phyloP scores from a whole-genome alignment of 352 stramenopile genomes.

The Pythium pyrilobum region DNA sequence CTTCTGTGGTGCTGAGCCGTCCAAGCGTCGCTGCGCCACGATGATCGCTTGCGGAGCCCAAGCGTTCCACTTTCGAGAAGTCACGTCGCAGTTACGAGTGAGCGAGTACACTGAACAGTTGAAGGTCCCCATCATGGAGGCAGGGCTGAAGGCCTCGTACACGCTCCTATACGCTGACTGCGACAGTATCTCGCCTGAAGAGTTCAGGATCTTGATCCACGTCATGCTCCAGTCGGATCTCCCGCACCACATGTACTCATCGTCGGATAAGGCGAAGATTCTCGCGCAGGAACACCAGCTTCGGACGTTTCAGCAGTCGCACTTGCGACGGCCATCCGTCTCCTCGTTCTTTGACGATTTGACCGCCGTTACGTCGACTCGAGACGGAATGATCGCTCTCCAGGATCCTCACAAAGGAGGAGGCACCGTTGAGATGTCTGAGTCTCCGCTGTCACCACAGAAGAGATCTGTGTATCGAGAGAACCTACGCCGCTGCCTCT shows the following conservation, averaged over 20 bases:
- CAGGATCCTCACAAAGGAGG: background rate
- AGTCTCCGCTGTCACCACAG: background rate
- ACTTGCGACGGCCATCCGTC: conserved; percentile 9
- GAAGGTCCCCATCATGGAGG: conserved; percentile 41
- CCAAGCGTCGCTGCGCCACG: conserved; percentile 31
- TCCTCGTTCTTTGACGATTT: conserved; percentile 20
- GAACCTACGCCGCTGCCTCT: conserved; percentile 48
- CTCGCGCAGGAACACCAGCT: conserved; percentile 37
- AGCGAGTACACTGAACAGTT: conserved; percentile 38
- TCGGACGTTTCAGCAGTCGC: conserved; percentile 13
- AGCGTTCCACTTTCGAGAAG: conserved; percentile 53
- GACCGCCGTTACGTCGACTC: conserved; percentile 7
- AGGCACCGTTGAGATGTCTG: background rate
- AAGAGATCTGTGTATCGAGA: conserved; percentile 37
- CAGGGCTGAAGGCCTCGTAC: conserved; percentile 39
- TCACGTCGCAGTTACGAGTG: conserved; percentile 23
- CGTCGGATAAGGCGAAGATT: conserved; percentile 44
- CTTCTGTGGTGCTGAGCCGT: conserved; percentile 36
- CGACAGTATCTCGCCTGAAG: conserved; percentile 33
- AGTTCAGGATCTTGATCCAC: conserved; percentile 35
- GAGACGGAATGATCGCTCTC: conserved; percentile 2
- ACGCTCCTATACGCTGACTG: conserved; percentile 53
- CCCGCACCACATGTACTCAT: conserved; percentile 37
- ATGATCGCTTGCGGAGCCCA: conserved; percentile 46
- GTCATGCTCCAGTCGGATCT: conserved; percentile 40